Evolutionary conservation across 2,329 filamentous ascomycete genomes (phyloP).

Genomic region (Aspergillus texensis): DNA sequence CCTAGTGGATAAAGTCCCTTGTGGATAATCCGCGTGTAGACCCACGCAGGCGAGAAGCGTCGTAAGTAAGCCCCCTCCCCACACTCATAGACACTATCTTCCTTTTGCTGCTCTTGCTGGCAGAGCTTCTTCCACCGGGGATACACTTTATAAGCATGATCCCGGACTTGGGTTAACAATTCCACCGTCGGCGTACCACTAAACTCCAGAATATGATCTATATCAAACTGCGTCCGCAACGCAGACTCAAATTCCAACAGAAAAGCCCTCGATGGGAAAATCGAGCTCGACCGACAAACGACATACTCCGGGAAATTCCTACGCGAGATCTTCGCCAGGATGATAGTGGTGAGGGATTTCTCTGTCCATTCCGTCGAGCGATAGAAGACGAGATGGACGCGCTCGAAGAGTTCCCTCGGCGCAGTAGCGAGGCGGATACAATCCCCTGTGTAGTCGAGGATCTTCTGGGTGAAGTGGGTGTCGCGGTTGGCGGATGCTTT

Average conservation of each 20-base stretch:
- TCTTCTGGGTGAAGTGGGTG: constrained; percentile 74
- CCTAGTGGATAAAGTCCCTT: constrained; percentile 80
- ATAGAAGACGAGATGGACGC: constrained; percentile 95
- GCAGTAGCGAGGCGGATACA: constrained; percentile 78
- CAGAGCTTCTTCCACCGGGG: constrained; percentile 78
- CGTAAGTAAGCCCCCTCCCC: constrained; percentile 88
- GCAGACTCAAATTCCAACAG: constrained; percentile 89
- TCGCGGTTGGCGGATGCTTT: constrained; percentile 63
- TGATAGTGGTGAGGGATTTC: constrained; percentile 92
- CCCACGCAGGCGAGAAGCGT: constrained; percentile 86
- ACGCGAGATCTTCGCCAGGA: constrained; percentile 84
- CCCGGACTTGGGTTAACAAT: constrained; percentile 68
- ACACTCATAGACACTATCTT: constrained; percentile 74
- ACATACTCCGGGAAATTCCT: constrained; percentile 89
- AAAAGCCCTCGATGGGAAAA: constrained; percentile 75
- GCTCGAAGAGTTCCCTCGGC: constrained; percentile 81
- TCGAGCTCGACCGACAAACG: constrained; percentile 84
- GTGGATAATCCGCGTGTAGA: constrained; percentile 90
- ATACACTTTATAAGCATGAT: constrained; percentile 73
- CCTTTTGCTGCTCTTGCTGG: constrained; percentile 74
- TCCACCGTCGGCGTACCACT: constrained; percentile 69
- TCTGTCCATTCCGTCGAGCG: constrained; percentile 96
- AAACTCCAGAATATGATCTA: constrained; percentile 82
- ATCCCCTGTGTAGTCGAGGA: constrained; percentile 74
- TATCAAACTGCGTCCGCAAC: constrained; percentile 75